Base-by-base conservation (phyloP, 257 asterid genomes). In the Lantana camara region DNA sequence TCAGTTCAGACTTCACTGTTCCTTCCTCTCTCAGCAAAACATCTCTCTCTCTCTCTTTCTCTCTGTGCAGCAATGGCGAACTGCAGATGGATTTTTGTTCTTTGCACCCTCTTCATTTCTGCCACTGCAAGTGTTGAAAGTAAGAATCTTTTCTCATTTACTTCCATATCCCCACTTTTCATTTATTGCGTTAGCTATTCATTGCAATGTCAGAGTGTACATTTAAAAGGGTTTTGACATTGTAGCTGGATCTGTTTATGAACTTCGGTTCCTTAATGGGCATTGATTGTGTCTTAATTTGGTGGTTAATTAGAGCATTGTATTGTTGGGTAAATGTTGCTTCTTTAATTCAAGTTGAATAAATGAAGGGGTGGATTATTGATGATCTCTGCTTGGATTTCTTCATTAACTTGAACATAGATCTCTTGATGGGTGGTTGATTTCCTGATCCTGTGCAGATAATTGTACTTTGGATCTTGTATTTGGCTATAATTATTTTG, bases 61-160 rank as follows among this genome's bases (percentile, higher is more conserved):
- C 17, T 34, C 19, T 21, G 24, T 16, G 14, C 70, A 21, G 23
- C 57, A 55, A 76, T 76, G 85, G 84, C 77, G 62, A 70, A 45
- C 59, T 42, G 23, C 45, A 23, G 46, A 34, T 72, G 77, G 79
- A 8, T 58, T 63, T 24, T 61, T 20, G 24, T 68, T 22, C 63
- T 60, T 49, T 67, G 71, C 80, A 19, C 72, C 70, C 15, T 72
- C 70, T 74, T 68, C 70, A 22, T 65, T 51, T 77, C 85, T 50
- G 82, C 83, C 70, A 52, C 74, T 57, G 80, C 87, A 30, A 68
- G 15, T 60, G 74, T 53, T 63, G 82, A 77, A 53, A 77, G 88
- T 85, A 71, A 75, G 81, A 0, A 14, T 55, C 32, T 44, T 16
- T 21, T 44, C 15, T 44, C 29, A 7, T 24, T 4, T 16, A 34